Evolutionary conservation across 192 early-diverging fungal genomes (phyloP).

Genomic region (Backusella psychrophila): DNA sequence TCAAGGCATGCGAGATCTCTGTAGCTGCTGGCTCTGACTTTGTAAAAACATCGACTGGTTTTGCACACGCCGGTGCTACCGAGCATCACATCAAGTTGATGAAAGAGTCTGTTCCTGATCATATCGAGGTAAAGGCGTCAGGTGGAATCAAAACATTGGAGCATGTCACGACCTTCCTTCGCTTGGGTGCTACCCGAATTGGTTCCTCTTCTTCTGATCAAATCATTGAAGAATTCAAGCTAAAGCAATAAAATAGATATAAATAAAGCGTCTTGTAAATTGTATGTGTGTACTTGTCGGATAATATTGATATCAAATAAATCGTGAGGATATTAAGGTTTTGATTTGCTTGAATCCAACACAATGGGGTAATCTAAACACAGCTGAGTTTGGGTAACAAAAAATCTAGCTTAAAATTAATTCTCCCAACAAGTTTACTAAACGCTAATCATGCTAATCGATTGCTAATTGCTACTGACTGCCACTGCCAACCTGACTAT

Average conservation of each 20-base stretch:
- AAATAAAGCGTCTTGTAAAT: not conserved
- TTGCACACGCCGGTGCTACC: slow-evolving; percentile 50
- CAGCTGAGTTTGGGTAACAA: too few species aligned
- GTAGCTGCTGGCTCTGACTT: slow-evolving; percentile 56
- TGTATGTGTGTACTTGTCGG: not conserved
- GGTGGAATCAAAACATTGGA: slow-evolving; percentile 57
- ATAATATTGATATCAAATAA: too few species aligned
- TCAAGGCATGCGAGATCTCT: slow-evolving; percentile 37
- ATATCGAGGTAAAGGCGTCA: slow-evolving; percentile 56
- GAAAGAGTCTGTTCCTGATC: slow-evolving; percentile 40
- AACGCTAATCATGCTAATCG: too few species aligned
- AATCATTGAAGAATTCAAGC: slow-evolving; percentile 52
- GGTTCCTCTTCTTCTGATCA: slow-evolving; percentile 52
- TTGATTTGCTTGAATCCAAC: too few species aligned
- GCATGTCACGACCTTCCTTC: slow-evolving; percentile 48
- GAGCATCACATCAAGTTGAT: slow-evolving; percentile 51
- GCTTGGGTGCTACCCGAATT: slow-evolving; percentile 56
- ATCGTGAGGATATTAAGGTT: too few species aligned
- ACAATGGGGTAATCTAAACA: too few species aligned
- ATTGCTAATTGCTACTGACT: too few species aligned
- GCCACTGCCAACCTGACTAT: too few species aligned
- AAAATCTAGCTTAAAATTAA: too few species aligned
- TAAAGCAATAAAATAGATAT: not conserved
- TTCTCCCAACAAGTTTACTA: too few species aligned
- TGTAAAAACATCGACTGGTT: slow-evolving; percentile 65